Evolutionary conservation across 306 rosid species (phyloP), one percentile per base, ranked within the genome.

Genomic region (Prunus dulcis): DNA sequence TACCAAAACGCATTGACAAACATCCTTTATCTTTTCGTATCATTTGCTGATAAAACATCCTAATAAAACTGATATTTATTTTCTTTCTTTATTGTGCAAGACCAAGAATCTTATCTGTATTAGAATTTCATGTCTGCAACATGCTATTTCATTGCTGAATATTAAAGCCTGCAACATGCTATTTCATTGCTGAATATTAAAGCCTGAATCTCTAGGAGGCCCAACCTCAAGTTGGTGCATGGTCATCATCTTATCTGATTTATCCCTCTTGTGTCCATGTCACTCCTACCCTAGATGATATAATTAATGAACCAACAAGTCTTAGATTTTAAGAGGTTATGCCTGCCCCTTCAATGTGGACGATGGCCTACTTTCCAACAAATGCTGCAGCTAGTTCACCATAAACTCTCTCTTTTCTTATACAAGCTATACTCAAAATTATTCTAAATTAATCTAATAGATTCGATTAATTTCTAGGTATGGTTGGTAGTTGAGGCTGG

Each of bases 41-140:
- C n/a, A 53, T n/a, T 55, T 53, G 11, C 46, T 30, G 17, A 23
- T 14, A 3, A 38, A 17, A 25, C 58, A 23, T 47, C 53, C 12
- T 41, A 12, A 2, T 34, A 34, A 53, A 34, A 64, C 11, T 19
- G 6, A 18, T 34, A 34, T 17, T 64, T 47, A 17, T 64, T 5
- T 52, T 64, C 32, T 43, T 34, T 71, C 74, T 51, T 51, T 70
- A 18, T 53, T 56, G 57, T 71, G 75, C 49, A 32, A 27, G 34
- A 8, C 41, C 17, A 38, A 14, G 38, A 57, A 9, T 41, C 55
- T 57, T 56, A 57, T 65, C 50, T 28, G 19, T 19, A 30, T 28
- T 62, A 62, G 12, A 62, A 62, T 62, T 62, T 62, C 67, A 62
- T 62, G 43, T 62, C 3, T n/a, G 25, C 62, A 13, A 28, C 41